Conservation (phyloP, 2,329 filamentous ascomycete genomes). For the Colletotrichum sojae region DNA sequence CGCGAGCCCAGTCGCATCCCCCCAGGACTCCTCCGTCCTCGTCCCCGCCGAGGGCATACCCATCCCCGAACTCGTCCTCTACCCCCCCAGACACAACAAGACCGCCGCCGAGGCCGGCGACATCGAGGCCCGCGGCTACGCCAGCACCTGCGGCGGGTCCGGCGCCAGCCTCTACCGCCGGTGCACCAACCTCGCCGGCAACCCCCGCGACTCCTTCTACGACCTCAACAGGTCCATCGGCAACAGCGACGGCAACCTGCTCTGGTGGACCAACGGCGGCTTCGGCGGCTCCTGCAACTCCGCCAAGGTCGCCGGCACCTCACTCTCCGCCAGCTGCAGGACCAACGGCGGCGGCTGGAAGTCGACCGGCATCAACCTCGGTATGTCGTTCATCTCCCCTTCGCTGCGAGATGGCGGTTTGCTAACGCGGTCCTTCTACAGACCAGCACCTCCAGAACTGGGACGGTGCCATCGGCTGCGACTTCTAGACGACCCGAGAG, state of each 20-base stretch:
- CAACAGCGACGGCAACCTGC: background rate
- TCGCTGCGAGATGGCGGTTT: background rate
- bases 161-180: background rate
- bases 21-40: background rate
- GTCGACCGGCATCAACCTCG: background rate
- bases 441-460: background rate
- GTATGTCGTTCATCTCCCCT: background rate
- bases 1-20: background rate
- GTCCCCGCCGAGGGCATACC: background rate
- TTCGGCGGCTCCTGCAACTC: no score
- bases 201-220: background rate
- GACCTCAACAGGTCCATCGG: background rate
- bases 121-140: background rate
- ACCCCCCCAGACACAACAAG: background rate
- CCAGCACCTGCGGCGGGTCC: background rate
- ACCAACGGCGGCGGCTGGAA: background rate
- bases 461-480: background rate
- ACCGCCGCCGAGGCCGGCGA: background rate
- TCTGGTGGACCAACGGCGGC: background rate
- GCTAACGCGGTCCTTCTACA: background rate
- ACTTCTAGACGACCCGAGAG: background rate
- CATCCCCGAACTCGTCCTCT: background rate
- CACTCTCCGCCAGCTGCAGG: background rate
- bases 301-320: background rate
- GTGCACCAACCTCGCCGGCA: background rate